phyloP scores from a whole-genome alignment of 2,329 filamentous ascomycete species.

The Lomentospora prolificans region DNA sequence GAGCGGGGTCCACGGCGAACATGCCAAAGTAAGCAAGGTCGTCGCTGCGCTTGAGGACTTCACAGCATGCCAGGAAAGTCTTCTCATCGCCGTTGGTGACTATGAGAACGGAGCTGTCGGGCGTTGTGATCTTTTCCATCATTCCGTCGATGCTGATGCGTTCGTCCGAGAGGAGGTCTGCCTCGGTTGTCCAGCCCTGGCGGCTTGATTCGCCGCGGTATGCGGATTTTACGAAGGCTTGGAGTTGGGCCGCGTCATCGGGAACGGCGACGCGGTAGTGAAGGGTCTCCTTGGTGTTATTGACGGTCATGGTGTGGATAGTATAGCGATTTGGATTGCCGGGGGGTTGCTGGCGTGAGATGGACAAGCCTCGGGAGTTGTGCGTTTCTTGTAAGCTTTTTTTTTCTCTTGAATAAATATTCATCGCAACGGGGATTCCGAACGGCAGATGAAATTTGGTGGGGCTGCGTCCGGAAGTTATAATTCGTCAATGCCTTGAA shows the following conservation, averaged over 20 bases:
- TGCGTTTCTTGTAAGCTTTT: too few relatives aligned
- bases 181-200: slow-evolving; percentile 37
- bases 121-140: slow-evolving; percentile 27
- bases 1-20: slow-evolving; percentile 33
- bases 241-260: slow-evolving; percentile 21
- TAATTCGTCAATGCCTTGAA: too few relatives aligned
- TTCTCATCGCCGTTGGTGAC: slow-evolving; percentile 19
- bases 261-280: slow-evolving; percentile 25
- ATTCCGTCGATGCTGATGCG: slow-evolving; percentile 30
- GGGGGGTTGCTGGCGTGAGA: too few relatives aligned
- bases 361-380: too few relatives aligned
- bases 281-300: slow-evolving; percentile 14
- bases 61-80: slow-evolving; percentile 33
- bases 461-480: too few relatives aligned
- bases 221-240: slow-evolving; percentile 30
- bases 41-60: slow-evolving; percentile 22
- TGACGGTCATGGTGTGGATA: background rate
- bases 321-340: too few relatives aligned
- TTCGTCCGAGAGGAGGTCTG: slow-evolving; percentile 30
- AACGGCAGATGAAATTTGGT: too few relatives aligned
- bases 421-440: too few relatives aligned
- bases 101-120: slow-evolving; percentile 26
- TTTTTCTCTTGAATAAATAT: too few relatives aligned
- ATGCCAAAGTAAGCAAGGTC: slow-evolving; percentile 33
- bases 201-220: slow-evolving; percentile 32